Evolutionary conservation across 1,284 basidiomycete genomes (phyloP).

Genomic region (Ustilago hordei): DNA sequence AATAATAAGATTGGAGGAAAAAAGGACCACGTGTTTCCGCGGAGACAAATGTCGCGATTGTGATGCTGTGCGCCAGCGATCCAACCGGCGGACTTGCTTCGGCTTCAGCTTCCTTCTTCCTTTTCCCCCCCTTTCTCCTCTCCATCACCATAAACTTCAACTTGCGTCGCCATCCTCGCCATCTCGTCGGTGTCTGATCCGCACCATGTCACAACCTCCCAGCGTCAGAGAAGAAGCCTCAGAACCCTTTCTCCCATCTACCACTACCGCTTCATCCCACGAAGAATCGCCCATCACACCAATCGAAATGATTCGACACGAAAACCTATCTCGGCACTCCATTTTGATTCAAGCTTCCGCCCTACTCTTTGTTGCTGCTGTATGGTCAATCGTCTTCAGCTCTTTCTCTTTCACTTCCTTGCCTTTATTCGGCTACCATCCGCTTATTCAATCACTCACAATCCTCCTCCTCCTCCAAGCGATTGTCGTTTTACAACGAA

Average conservation of each 20-base stretch:
- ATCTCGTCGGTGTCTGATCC: neutral
- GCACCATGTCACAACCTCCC: too few relatives aligned
- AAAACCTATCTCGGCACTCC: conserved; percentile 21
- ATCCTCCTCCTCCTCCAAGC: conserved; percentile 54
- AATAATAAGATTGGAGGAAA: neutral
- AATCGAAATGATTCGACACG: conserved; percentile 29
- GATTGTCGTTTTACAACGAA: conserved; percentile 57
- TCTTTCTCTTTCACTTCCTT: conserved; percentile 27
- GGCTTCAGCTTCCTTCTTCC: conserved; percentile 9
- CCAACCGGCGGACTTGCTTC: conserved; percentile 10
- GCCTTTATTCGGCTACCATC: conserved; percentile 62
- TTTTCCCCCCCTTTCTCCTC: neutral
- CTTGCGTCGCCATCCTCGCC: neutral
- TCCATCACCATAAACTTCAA: neutral
- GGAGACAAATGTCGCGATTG: conserved; percentile 9
- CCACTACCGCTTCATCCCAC: neutral
- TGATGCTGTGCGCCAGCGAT: neutral
- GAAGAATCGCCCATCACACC: conserved; percentile 8
- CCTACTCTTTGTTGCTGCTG: conserved; percentile 48
- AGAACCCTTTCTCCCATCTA: conserved; percentile 21
- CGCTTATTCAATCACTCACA: conserved; percentile 52
- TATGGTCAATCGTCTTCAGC: conserved; percentile 49
- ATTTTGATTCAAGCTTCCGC: conserved; percentile 28
- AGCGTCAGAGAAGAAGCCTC: neutral
- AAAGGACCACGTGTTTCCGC: neutral